A percentile compares a stretch with the other conserved stretches of the same genome.
phyloP scores from a whole-genome alignment of 1,284 basidiomycete species.

The Sporisorium exsertum region DNA sequence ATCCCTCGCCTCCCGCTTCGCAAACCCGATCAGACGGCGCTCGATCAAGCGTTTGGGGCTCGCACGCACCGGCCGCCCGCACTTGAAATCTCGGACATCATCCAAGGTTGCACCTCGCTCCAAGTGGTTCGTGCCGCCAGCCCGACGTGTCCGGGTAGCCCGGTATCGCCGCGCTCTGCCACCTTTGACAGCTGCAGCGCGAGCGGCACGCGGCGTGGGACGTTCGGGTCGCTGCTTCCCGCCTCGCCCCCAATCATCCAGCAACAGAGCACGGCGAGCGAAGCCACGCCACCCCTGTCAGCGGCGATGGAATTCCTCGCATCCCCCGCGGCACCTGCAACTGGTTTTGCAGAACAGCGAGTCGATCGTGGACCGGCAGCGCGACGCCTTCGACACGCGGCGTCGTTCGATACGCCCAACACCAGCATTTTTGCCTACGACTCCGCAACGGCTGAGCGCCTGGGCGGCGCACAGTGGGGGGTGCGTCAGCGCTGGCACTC shows the following conservation, averaged over 20 bases:
- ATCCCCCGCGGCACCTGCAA: conserved; percentile 3
- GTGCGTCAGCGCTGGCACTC: conserved; percentile 27
- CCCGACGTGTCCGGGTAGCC: not conserved
- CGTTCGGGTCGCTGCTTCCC: conserved; percentile 13
- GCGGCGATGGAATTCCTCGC: conserved; percentile 27
- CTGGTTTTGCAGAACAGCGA: not conserved
- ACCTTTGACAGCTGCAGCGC: not conserved
- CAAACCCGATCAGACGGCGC: conserved; percentile 5
- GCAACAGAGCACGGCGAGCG: too few relatives aligned
- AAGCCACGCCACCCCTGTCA: conserved; percentile 12
- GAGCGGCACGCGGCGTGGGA: conserved; percentile 9
- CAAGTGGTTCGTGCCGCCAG: not conserved
- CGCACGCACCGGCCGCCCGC: conserved; percentile 12
- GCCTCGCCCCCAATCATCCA: not conserved
- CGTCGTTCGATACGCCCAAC: conserved; percentile 9
- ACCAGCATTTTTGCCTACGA: too few relatives aligned
- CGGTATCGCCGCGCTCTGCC: not conserved
- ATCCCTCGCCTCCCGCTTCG: conserved; percentile 28
- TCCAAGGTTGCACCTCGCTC: not conserved
- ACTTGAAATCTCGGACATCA: conserved; percentile 3
- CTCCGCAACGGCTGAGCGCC: too few relatives aligned
- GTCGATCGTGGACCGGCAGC: not conserved
- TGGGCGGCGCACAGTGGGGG: not conserved
- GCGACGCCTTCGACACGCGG: conserved; percentile 6
- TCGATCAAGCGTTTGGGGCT: conserved; percentile 25